A percentile compares a stretch with the other conserved stretches of the same genome.
Conservation (phyloP, 805 yeast species). For the Scheffersomyces coipomensis region DNA sequence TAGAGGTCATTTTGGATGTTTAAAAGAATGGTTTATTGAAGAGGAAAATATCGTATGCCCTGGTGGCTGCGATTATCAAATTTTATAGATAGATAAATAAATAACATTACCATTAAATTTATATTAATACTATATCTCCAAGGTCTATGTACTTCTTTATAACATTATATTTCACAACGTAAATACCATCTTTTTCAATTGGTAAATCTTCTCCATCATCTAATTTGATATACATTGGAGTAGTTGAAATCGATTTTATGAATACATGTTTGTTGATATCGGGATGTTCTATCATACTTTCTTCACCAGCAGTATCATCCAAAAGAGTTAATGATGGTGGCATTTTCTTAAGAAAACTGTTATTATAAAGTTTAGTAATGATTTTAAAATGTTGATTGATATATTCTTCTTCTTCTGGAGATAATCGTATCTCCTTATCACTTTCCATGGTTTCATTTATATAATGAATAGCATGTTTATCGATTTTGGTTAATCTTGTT, state of each 20-base stretch:
- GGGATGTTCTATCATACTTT: slow-evolving; percentile 79
- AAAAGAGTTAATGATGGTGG: slow-evolving; percentile 70
- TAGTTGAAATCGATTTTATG: slow-evolving; percentile 44
- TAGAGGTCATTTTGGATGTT: slow-evolving; percentile 78
- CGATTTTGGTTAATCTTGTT: slow-evolving; percentile 73
- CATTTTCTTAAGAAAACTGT: slow-evolving; percentile 61
- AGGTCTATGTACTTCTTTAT: slow-evolving; percentile 30
- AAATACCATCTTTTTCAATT: slow-evolving; percentile 62
- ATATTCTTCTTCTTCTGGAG: slow-evolving; percentile 61
- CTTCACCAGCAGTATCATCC: slow-evolving; percentile 62
- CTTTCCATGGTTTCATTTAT: slow-evolving; percentile 34
- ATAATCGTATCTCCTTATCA: slow-evolving; percentile 31
- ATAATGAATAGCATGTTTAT: slow-evolving; percentile 62
- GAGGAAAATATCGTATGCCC: slow-evolving; percentile 74
- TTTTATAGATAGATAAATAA: slow-evolving; percentile 5
- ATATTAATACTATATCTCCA: slow-evolving; percentile 39
- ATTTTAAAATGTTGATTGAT: slow-evolving; percentile 68
- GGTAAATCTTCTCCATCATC: slow-evolving; percentile 52
- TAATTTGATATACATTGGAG: slow-evolving; percentile 23
- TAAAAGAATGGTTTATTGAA: slow-evolving; percentile 71
- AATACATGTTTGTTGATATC: slow-evolving; percentile 77
- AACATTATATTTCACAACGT: slow-evolving; percentile 65
- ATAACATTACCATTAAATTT: slow-evolving; percentile 40
- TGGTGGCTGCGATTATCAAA: slow-evolving; percentile 56
- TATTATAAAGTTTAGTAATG: slow-evolving; percentile 61